Percentiles rank a stretch among this genome's conserved stretches.
Conservation (phyloP, 139 green algal species). For the Ettlia oleoabundans region DNA sequence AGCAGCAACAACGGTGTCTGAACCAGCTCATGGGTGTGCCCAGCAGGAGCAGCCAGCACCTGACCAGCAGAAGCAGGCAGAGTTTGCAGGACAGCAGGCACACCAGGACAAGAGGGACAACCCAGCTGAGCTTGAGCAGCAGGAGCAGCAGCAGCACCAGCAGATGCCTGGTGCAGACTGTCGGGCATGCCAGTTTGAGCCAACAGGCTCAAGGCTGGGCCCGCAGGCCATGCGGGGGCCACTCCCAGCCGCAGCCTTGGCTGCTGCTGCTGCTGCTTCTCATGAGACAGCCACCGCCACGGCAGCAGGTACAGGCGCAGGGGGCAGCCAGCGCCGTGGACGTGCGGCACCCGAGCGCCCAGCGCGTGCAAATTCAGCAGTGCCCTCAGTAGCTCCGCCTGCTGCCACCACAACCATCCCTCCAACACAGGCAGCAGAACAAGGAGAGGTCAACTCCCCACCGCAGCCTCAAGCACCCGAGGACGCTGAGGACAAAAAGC, state of each 20-base stretch:
- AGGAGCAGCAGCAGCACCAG: neutral
- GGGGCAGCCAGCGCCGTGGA: neutral
- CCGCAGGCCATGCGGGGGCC: no score
- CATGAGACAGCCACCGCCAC: neutral
- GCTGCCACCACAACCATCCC: neutral
- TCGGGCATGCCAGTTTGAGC: no score
- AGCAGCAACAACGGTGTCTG: no score
- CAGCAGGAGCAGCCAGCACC: no score
- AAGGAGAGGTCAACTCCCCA: slow-evolving; percentile 15
- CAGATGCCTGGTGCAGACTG: no score
- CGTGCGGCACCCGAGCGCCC: neutral
- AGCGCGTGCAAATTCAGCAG: neutral
- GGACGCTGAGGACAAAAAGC: neutral
- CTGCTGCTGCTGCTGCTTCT: neutral
- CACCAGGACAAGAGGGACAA: neutral
- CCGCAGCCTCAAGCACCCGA: neutral
- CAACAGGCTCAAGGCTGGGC: no score
- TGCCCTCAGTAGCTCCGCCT: neutral
- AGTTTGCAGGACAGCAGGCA: no score
- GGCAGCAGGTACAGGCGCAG: neutral
- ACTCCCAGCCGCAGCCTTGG: neutral
- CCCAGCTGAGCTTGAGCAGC: neutral
- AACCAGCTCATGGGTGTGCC: no score
- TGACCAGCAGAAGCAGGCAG: no score
- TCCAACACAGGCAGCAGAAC: neutral